Conservation (phyloP, 176 grass and related monocot species). For the Carex pumila region DNA sequence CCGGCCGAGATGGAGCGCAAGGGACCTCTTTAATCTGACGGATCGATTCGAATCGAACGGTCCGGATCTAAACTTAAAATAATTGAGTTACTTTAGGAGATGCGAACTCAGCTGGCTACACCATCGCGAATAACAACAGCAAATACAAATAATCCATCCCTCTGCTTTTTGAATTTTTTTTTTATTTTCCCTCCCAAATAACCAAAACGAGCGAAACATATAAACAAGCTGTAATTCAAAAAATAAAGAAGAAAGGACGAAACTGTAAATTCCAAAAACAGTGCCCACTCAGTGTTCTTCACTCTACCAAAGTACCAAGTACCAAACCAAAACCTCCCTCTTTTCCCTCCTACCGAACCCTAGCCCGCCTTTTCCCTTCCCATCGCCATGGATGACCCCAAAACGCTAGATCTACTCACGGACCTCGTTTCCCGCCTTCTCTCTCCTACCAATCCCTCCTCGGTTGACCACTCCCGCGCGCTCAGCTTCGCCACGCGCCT, state of each 20-base stretch:
- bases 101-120: background rate
- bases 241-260: background rate
- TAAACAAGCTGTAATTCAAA: background rate
- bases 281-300: background rate
- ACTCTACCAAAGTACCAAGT: background rate
- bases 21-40: no score
- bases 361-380: constrained; percentile 17
- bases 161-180: background rate
- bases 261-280: background rate
- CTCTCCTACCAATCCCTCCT: constrained; percentile 18
- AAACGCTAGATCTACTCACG: constrained; percentile 76
- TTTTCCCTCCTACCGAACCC: constrained; percentile 41
- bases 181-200: constrained; percentile 2
- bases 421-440: constrained; percentile 71
- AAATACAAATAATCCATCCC: background rate
- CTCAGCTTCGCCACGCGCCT: constrained; percentile 65
- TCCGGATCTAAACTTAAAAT: no score
- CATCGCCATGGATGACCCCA: constrained; percentile 62
- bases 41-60: no score
- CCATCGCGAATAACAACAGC: background rate
- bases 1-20: no score
- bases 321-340: background rate
- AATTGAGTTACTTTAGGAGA: no score
- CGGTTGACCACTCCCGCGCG: constrained; percentile 28
- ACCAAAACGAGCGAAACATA: background rate